Conservation (phyloP, 805 yeast genomes). For the Ascoidea asiatica region DNA sequence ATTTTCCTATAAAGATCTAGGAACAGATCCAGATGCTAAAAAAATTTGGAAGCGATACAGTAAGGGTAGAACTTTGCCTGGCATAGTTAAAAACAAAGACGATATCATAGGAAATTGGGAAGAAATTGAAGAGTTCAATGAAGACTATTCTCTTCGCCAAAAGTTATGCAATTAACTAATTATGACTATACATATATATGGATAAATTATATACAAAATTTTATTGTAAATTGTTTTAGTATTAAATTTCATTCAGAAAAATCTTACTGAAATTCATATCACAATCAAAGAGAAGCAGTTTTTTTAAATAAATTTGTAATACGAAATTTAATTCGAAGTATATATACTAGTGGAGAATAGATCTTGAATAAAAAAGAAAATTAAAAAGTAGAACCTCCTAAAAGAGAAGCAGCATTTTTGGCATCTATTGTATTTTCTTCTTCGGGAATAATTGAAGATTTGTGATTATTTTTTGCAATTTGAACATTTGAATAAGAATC, state of each 20-base stretch:
- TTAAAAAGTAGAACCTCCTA: constrained; percentile 66
- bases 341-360: too few relatives aligned
- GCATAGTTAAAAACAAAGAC: constrained; percentile 70
- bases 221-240: too few relatives aligned
- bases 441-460: constrained; percentile 11
- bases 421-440: constrained; percentile 43
- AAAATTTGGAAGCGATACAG: constrained; percentile 69
- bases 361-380: too few relatives aligned
- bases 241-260: too few relatives aligned
- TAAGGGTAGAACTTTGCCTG: constrained; percentile 68
- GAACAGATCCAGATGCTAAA: constrained; percentile 80
- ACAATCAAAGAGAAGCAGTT: too few relatives aligned
- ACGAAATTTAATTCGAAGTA: too few relatives aligned
- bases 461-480: constrained; percentile 2
- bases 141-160: constrained; percentile 52
- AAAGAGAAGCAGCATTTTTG: constrained; percentile 64
- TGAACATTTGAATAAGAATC: constrained; percentile 7
- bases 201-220: too few relatives aligned
- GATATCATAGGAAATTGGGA: constrained; percentile 77
- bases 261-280: too few relatives aligned
- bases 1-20: constrained; percentile 62
- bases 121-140: constrained; percentile 79
- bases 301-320: too few relatives aligned
- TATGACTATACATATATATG: too few relatives aligned
- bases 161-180: too few relatives aligned